Percentiles rank a stretch among this genome's conserved stretches.
phyloP scores from a whole-genome alignment of 2,329 filamentous ascomycete genomes.

The Grosmannia serpens region DNA sequence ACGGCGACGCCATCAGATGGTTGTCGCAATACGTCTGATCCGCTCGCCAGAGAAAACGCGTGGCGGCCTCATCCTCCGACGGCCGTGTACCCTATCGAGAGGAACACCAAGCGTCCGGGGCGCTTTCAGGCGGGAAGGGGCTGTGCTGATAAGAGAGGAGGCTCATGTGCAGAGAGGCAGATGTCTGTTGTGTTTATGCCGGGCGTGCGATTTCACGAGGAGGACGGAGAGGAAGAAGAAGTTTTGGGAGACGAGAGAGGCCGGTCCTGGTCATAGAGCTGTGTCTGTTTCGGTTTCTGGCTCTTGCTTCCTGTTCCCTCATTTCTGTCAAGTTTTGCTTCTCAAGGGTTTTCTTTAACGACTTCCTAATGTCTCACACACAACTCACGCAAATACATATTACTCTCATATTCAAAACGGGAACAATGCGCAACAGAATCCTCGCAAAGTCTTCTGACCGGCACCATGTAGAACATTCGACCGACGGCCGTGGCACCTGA shows the following conservation, averaged over 20 bases:
- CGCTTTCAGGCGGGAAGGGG: background rate
- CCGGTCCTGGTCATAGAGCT: background rate
- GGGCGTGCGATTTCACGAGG: background rate
- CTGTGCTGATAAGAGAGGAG: background rate
- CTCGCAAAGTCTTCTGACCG: no score
- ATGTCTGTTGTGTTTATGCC: background rate
- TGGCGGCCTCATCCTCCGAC: background rate
- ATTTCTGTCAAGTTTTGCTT: background rate
- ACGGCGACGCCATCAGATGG: conserved; percentile 86
- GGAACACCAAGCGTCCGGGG: background rate
- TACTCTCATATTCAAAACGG: background rate
- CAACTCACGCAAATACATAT: background rate
- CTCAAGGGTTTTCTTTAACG: background rate
- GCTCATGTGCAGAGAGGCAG: background rate
- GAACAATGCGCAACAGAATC: background rate
- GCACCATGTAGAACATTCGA: no score
- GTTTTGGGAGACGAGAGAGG: background rate
- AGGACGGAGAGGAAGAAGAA: background rate
- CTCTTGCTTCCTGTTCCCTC: background rate
- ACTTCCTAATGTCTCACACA: background rate
- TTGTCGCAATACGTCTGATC: conserved; percentile 77
- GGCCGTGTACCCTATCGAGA: background rate
- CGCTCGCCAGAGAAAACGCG: background rate
- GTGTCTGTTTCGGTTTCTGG: background rate
- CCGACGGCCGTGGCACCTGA: background rate